phyloP scores from a whole-genome alignment of 2,329 filamentous ascomycete genomes.

The Metarhizium humberi region DNA sequence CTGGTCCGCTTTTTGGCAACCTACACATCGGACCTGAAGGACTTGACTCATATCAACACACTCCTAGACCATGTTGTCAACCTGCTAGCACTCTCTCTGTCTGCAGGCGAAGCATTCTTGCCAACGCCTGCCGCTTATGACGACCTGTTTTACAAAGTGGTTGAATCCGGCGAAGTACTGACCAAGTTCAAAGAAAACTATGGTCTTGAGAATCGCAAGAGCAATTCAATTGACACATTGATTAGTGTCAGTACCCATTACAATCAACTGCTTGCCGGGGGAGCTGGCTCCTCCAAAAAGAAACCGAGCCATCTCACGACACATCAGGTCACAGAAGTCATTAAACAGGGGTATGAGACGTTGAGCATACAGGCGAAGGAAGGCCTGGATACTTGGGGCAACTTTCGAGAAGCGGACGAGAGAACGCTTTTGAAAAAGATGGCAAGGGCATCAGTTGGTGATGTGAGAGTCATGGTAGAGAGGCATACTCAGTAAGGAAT shows the following conservation, averaged over 20 bases:
- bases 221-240: slow-evolving; percentile 73
- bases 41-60: slow-evolving; percentile 57
- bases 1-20: slow-evolving; percentile 85
- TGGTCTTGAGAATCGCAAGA: slow-evolving; percentile 43
- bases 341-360: slow-evolving; percentile 94
- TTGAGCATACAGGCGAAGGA: slow-evolving; percentile 84
- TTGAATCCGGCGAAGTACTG: slow-evolving; percentile 80
- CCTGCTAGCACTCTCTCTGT: slow-evolving; percentile 74
- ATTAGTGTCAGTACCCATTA: slow-evolving; percentile 81
- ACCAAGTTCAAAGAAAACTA: slow-evolving; percentile 76
- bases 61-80: slow-evolving; percentile 74
- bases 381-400: slow-evolving; percentile 76
- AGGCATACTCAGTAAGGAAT: slow-evolving; percentile 9
- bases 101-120: slow-evolving; percentile 81
- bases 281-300: slow-evolving; percentile 27
- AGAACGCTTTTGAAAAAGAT: slow-evolving; percentile 79
- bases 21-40: slow-evolving; percentile 70
- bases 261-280: slow-evolving; percentile 64
- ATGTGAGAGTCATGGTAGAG: slow-evolving; percentile 44
- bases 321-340: slow-evolving; percentile 77
- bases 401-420: slow-evolving; percentile 79
- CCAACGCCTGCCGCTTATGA: slow-evolving; percentile 84
- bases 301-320: slow-evolving; percentile 66
- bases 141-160: slow-evolving; percentile 96
- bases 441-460: slow-evolving; percentile 64